A percentile compares a stretch with the other conserved stretches of the same genome.
These are phyloP conservation scores for Plectosphaerella cucumerina DNA, from an alignment of 2,329 filamentous ascomycete species.

Conservation along the genomic window DNA sequence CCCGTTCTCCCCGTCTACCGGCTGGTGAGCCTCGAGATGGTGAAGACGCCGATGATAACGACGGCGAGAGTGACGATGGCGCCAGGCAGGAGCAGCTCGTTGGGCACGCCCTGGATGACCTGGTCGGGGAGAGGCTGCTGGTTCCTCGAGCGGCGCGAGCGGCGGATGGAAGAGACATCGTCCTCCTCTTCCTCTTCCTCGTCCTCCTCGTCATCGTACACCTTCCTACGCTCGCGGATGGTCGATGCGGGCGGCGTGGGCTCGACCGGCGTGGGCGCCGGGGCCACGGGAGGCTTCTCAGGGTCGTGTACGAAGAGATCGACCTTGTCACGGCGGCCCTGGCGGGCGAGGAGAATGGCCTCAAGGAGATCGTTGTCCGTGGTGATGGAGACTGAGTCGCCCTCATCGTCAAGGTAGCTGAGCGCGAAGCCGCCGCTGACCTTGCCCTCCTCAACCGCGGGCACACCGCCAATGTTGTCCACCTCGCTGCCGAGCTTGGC, in stretches of 20 bases:
- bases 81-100: slow-evolving; percentile 87
- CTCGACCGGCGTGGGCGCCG: slow-evolving; percentile 43
- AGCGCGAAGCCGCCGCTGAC: slow-evolving; percentile 81
- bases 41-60: slow-evolving; percentile 90
- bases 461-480: slow-evolving; percentile 77
- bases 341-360: slow-evolving; percentile 78
- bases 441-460: slow-evolving; percentile 73
- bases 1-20: slow-evolving; percentile 30
- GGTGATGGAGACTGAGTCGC: slow-evolving; percentile 94
- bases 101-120: slow-evolving; percentile 85
- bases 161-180: slow-evolving; percentile 40
- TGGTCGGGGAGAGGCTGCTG: slow-evolving; percentile 56
- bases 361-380: slow-evolving; percentile 91
- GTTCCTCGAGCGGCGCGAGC: slow-evolving; percentile 34
- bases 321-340: slow-evolving; percentile 81
- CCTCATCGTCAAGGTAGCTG: slow-evolving; percentile 95
- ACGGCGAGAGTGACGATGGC: slow-evolving; percentile 94
- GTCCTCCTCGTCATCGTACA: slow-evolving; percentile 51
- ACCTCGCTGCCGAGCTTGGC: slow-evolving; percentile 82
- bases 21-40: slow-evolving; percentile 67
- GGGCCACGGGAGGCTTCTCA: slow-evolving; percentile 74
- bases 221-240: slow-evolving; percentile 45
- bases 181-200: slow-evolving; percentile 49
- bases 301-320: slow-evolving; percentile 96
- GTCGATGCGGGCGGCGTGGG: slow-evolving; percentile 46